Base-by-base conservation (phyloP, 257 asterid genomes). In the Fraxinus quadrangulata region DNA sequence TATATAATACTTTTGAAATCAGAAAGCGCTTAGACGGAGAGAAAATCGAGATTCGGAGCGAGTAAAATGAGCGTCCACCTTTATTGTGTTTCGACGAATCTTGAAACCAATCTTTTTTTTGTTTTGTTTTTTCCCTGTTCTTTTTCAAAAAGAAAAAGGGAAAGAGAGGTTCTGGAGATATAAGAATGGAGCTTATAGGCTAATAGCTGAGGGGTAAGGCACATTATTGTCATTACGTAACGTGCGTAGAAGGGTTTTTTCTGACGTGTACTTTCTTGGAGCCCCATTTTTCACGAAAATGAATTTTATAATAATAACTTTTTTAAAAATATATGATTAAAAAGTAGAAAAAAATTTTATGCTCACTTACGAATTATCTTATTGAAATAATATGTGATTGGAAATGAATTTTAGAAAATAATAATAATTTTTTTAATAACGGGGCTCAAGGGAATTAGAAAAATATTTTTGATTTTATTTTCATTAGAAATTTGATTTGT, bases 211-310 rank as follows among this genome's bases (percentile, higher is more conserved):
- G 83, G 67, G 69, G 59, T 51, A 78, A 49, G 85, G 94, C 92
- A 78, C 81, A 49, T 74, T 80, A 3, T 82, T 33, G 93, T 82
- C 85, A 83, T 86, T 0, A 26, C 28, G 1, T 26, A 88, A 65
- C 91, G 86, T 84, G 87, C 82, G 86, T 88, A 71, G 17, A 83
- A 86, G 84, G 77, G 79, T 74, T 0, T 36, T 36, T 63, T 17
- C 45, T 23, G 8, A 30, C 31, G 31, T 30, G 31, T 30, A 30
- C 31, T 30, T 30, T 30, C 31, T 30, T 1, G 31, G 31, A 30
- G 31, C 31, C 31, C 31, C 2, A 30, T 30, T 30, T 30, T 30
- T 30, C 0, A 30, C 31, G 31, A 30, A 30, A 30, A 2, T 30
- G 31, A 30, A 30, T 30, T 30, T 30, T 30, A 1, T 30, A 30